These are phyloP conservation scores for Mycena leptocephala DNA, from an alignment of 768 basidiomycete species.

Conservation along the genomic window DNA sequence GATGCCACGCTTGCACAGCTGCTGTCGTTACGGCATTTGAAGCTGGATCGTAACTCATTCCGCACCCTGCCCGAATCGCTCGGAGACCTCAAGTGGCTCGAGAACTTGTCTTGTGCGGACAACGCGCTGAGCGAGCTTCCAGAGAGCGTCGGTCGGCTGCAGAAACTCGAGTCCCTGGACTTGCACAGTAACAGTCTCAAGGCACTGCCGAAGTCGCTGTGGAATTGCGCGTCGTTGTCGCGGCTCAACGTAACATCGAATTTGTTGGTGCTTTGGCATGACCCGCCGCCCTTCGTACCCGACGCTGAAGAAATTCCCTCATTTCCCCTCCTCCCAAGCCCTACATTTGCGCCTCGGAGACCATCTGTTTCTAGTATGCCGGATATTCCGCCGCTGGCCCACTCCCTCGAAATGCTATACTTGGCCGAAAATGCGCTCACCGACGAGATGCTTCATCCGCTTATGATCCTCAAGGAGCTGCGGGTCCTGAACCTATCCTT, in stretches of 20 bases:
- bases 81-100: constrained; percentile 80
- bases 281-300: constrained; percentile 63
- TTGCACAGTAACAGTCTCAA: constrained; percentile 93
- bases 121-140: constrained; percentile 91
- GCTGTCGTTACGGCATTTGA: constrained; percentile 77
- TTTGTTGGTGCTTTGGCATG: constrained; percentile 80
- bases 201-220: constrained; percentile 83
- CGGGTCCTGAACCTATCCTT: constrained; percentile 94
- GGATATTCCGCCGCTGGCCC: constrained; percentile 70
- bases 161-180: constrained; percentile 83
- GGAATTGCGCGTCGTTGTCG: constrained; percentile 85
- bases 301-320: constrained; percentile 43
- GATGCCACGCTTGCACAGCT: constrained; percentile 82
- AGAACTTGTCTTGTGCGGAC: constrained; percentile 88
- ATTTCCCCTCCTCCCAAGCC: constrained; percentile 47
- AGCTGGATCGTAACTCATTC: constrained; percentile 91
- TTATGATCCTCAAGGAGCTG: constrained; percentile 85
- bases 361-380: constrained; percentile 44
- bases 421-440: constrained; percentile 92
- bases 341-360: constrained; percentile 42
- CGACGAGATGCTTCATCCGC: constrained; percentile 82
- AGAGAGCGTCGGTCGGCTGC: constrained; percentile 79
- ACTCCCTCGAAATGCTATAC: constrained; percentile 84
- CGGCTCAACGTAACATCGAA: constrained; percentile 93
- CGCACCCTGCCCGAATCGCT: constrained; percentile 88